phyloP scores from a whole-genome alignment of 768 basidiomycete species.

The Pleurotus tuber-regium region DNA sequence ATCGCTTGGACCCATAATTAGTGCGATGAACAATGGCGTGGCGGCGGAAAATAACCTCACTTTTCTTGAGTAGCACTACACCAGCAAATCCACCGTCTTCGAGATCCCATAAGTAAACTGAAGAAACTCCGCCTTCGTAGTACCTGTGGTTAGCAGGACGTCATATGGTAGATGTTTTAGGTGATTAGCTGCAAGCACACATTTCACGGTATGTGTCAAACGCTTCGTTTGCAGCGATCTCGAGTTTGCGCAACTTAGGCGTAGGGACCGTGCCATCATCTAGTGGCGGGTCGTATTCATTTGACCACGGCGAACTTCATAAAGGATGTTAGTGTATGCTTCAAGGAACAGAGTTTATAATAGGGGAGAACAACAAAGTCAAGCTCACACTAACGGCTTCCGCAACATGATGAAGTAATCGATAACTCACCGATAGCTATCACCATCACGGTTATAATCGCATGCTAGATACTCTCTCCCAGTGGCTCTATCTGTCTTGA shows the following conservation, averaged over 20 bases:
- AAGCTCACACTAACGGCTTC: too few relatives aligned
- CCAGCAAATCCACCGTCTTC: conserved; percentile 97
- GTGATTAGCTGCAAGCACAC: conserved; percentile 37
- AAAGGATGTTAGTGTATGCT: not conserved
- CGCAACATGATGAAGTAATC: too few relatives aligned
- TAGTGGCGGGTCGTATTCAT: conserved; percentile 88
- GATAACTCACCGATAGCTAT: conserved; percentile 73
- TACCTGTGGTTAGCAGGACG: conserved; percentile 52
- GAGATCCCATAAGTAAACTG: conserved; percentile 97
- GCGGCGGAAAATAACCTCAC: conserved; percentile 38
- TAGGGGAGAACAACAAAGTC: too few relatives aligned
- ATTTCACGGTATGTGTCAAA: conserved; percentile 98
- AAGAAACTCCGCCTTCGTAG: conserved; percentile 97
- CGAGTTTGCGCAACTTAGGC: conserved; percentile 82
- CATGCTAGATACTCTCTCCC: conserved; percentile 91
- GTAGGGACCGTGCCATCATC: conserved; percentile 89
- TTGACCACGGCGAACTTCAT: conserved; percentile 94
- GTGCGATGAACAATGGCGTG: not conserved
- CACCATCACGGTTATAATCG: conserved; percentile 91
- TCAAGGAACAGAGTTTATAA: not conserved
- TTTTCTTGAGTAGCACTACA: conserved; percentile 93
- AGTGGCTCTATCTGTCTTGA: conserved; percentile 74
- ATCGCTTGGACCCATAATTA: conserved; percentile 46
- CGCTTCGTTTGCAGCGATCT: conserved; percentile 91
- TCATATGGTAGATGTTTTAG: not conserved